Evolutionary conservation across 768 basidiomycete genomes (phyloP), one percentile per base, ranked within the genome.

Genomic region (Termitomyces eurrhizus): DNA sequence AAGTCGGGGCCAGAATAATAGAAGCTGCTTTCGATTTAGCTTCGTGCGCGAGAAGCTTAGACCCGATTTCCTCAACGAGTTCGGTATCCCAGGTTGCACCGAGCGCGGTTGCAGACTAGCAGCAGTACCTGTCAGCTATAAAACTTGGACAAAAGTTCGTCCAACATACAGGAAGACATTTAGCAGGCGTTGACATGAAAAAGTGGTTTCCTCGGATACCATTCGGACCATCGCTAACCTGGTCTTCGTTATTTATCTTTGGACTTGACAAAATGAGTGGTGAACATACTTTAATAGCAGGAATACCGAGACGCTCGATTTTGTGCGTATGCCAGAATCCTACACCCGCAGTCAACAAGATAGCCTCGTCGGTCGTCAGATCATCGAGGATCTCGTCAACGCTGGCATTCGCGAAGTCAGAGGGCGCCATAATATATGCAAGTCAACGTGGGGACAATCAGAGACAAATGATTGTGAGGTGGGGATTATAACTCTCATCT

Each of bases 221-320:
- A 66, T 92, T 92, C 0, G 90, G 90, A 2, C 91, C 90, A 76
- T 91, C 89, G 74, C 86, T 88, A 67, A 89, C 85, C 85, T 87
- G 51, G 7, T 29, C 7, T 14, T 49, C 33, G 44, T 53, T 32
- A 49, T n/a, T 21, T 29, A 26, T 9, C 35, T 53, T 57, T 42
- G 12, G n/a, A 48, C 9, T 37, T 46, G 4, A 0, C 37, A 12
- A 1, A 26, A 18, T n/a, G n/a, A 21, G 36, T 21, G 3, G 54
- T 14, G 32, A 4, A 44, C 72, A 33, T 48, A 81, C 86, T 77
- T 91, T 90, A 68, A 92, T 75, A 11, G 87, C 82, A 41, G 90
- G 91, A 57, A 93, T 75, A 2, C 87, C 85, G 2, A 91, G 76
- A 8, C 89, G 77, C 21, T 87, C 81, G 29, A 92, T 73, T 21